Evolutionary conservation across 2,329 filamentous ascomycete species (phyloP), one percentile per base, ranked within the genome.

Genomic region (Pseudogymnoascus sp.): DNA sequence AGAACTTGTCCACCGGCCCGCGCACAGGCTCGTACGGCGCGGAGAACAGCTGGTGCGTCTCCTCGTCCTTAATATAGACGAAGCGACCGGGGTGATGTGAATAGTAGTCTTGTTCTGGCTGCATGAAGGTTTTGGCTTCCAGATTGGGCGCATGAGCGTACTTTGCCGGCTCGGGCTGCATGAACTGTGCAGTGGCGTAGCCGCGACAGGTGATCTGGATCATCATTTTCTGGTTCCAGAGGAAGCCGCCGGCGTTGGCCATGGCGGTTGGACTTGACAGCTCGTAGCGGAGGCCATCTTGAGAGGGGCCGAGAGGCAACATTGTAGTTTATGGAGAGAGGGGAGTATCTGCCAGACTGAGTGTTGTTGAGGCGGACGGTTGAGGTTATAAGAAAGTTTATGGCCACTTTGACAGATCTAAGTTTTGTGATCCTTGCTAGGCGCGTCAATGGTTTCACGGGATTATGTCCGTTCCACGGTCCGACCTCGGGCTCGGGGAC

Each of bases 221-320:
- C 82, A 85, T 85, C 82, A 85, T 85, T 73, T 77, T 79, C 72
- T 83, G 80, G 68, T 85, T 85, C 83, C 83, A 85, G 10, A 85
- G 75, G 70, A 85, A 85, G 62, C 78, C 81, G 61, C 78, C 79
- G 2, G 82, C 81, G 72, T 83, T 81, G 61, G 82, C 81, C 77
- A 85, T 75, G 43, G 80, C 80, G 23, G 81, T 83, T n/a, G 82
- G 80, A 71, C 78, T 81, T 61, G 75, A 77, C 67, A 85, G 78
- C 71, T 84, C 81, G 72, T 83, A 85, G 67, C 82, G 82, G 60
- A 79, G 76, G 62, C 81, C 82, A 72, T 81, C 73, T 25, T 79
- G 71, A 6, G 80, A 79, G 16, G 76, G 70, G 10, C 51, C 25
- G 25, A 57, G 51, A 57, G n/a, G 51, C 25, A 57, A 14, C 51